Evolutionary conservation across 2,329 filamentous ascomycete species (phyloP).

Genomic region (Curvularia eragrostidis): DNA sequence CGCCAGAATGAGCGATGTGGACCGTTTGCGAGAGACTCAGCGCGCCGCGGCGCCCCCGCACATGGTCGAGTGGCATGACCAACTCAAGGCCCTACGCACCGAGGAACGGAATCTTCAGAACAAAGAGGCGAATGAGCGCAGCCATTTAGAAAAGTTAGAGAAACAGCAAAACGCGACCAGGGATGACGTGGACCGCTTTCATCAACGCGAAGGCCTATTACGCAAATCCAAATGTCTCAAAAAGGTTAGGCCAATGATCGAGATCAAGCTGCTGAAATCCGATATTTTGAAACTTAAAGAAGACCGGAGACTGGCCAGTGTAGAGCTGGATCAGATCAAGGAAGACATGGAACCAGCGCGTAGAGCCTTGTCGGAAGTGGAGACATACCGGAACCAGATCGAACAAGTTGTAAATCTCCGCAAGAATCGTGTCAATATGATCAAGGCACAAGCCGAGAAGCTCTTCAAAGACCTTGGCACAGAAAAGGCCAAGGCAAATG

Average conservation of each 20-base stretch:
- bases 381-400: conserved; percentile 68
- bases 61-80: conserved; percentile 78
- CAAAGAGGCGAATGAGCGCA: conserved; percentile 65
- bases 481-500: conserved; percentile 49
- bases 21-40: conserved; percentile 84
- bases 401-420: conserved; percentile 63
- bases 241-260: conserved; percentile 68
- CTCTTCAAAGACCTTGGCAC: conserved; percentile 45
- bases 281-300: conserved; percentile 62
- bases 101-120: conserved; percentile 70
- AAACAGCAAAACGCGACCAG: conserved; percentile 75
- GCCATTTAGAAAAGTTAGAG: conserved; percentile 71
- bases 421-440: conserved; percentile 60
- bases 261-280: conserved; percentile 65
- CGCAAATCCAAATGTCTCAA: conserved; percentile 69
- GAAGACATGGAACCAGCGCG: conserved; percentile 70
- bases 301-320: conserved; percentile 61
- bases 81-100: conserved; percentile 73
- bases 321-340: conserved; percentile 67
- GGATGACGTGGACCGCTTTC: conserved; percentile 81
- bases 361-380: conserved; percentile 71
- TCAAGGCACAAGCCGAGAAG: conserved; percentile 61
- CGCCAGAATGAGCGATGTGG: conserved; percentile 79
- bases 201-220: conserved; percentile 73
- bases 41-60: conserved; percentile 83